Percentiles rank a stretch among this genome's conserved stretches.
Conservation (phyloP, 345 rosid genomes). For the Balakata baccata region DNA sequence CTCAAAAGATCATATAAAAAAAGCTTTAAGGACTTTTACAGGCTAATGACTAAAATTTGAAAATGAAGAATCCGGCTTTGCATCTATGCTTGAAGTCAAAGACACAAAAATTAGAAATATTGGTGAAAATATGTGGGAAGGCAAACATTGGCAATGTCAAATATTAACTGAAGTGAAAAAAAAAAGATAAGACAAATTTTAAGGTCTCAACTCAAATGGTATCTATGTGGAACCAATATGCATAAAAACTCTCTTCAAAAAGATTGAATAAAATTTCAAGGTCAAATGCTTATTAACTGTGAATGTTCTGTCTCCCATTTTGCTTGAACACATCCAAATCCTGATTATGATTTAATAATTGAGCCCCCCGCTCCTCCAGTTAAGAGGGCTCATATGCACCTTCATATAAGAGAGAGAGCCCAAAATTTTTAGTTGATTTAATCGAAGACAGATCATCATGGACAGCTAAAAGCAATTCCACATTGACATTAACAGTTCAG, state of each 20-base stretch:
- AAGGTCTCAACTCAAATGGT: not conserved
- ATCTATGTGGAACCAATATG: too few relatives aligned
- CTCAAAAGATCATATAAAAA: not conserved
- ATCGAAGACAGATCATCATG: not conserved
- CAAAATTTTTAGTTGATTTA: not conserved
- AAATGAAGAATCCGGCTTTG: not conserved
- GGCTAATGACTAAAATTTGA: not conserved
- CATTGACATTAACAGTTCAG: not conserved
- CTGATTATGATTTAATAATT: too few relatives aligned
- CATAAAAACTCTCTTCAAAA: too few relatives aligned
- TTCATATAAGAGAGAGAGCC: not conserved
- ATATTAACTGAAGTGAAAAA: not conserved
- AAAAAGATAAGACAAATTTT: not conserved
- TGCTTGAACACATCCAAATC: not conserved
- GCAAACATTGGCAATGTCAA: not conserved
- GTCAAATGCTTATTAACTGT: too few relatives aligned
- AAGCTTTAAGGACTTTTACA: not conserved
- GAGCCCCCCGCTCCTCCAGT: too few relatives aligned
- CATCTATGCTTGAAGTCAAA: not conserved
- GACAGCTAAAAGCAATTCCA: not conserved
- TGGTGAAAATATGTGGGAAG: not conserved
- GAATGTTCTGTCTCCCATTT: not conserved
- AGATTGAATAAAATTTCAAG: too few relatives aligned
- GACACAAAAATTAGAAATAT: not conserved
- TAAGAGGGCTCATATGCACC: too few relatives aligned